Base-by-base conservation (phyloP, 371 early-diverging fungal species). In the Rhizomucor pusillus region DNA sequence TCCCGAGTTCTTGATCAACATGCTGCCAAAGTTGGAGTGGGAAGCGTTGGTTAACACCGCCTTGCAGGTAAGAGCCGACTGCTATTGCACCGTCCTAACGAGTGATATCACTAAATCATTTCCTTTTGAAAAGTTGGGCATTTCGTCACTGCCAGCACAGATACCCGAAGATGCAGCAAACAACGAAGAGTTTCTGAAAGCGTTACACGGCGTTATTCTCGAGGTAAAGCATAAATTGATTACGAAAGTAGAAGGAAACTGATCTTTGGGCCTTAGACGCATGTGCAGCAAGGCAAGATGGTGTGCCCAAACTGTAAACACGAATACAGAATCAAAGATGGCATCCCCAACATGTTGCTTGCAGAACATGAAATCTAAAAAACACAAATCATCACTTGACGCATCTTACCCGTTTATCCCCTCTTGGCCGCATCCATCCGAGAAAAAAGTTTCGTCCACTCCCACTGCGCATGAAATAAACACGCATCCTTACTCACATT, bases 271-370 rank as follows among this genome's bases (percentile, higher is more conserved):
- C 13, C 52, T 25, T 69, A 93, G 92, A 88, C 90, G 2, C 85
- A 89, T 52, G 82, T 98, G 52, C 85, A 87, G 61, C 82, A 88
- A 46, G 98, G 96, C 18, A 77, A 80, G 62, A 97, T 97, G 97
- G 72, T 91, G 14, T 98, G 98, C 64, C 80, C 82, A 23, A 88
- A 86, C 55, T 98, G 98, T 67, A 73, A 75, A 19, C 98, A 95
- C 66, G 85, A 90, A 33, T 98, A 92, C 69, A 86, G 84, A 49
- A 92, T 98, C 66, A 89, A 81, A 50, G 90, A 96, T 63, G 94
- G 95, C 34, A 92, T 98, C 52, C 94, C 98, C 52, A 98, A 98
- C 75, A 97, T 98, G 97, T 80, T 98, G 13, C 77, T 98, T 35
- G 90, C 89, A 39, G 98, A 97, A 59, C 89, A 87, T 51, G 98